Evolutionary conservation across 2,329 filamentous ascomycete genomes (phyloP).

Genomic region (Penicillium fuscoglaucum): DNA sequence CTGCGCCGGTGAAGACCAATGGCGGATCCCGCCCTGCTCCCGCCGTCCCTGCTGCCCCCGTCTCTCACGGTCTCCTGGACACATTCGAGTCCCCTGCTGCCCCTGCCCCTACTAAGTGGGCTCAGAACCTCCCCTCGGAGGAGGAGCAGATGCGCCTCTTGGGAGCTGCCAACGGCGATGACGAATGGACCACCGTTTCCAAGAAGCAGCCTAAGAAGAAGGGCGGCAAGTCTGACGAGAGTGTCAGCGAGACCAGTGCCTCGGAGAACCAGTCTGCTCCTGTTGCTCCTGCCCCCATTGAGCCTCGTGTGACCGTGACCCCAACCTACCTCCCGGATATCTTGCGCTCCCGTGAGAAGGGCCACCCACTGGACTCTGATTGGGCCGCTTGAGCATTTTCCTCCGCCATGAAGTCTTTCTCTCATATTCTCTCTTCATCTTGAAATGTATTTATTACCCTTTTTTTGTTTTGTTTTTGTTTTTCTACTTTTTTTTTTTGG

Average conservation of each 20-base stretch:
- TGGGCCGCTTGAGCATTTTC: conserved; percentile 39
- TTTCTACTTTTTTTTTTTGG: conserved; percentile 30
- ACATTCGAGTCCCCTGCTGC: conserved; percentile 41
- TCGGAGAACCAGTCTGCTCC: conserved; percentile 35
- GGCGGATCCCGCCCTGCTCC: conserved; percentile 27
- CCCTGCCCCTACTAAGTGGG: conserved; percentile 43
- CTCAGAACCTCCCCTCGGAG: conserved; percentile 56
- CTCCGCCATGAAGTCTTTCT: conserved; percentile 7
- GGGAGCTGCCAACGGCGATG: conserved; percentile 48
- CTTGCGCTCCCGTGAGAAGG: conserved; percentile 37
- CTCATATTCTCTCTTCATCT: conserved; percentile 15
- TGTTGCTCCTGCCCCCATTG: conserved; percentile 27
- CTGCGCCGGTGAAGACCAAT: conserved; percentile 13
- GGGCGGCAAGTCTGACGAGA: conserved; percentile 43
- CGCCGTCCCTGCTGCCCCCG: conserved; percentile 13
- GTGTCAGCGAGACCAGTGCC: conserved; percentile 47
- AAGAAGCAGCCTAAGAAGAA: conserved; percentile 59
- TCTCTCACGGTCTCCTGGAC: conserved; percentile 41
- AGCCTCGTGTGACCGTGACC: conserved; percentile 39
- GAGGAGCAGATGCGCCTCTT: conserved; percentile 61
- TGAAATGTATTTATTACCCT: conserved; percentile 38
- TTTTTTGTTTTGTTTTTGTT: conserved; percentile 4
- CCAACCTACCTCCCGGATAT: conserved; percentile 38
- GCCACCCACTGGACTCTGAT: conserved; percentile 48
- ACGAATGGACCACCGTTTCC: conserved; percentile 62